Base-by-base conservation (phyloP, 2,329 filamentous ascomycete species). In the Aspergillus sp. region DNA sequence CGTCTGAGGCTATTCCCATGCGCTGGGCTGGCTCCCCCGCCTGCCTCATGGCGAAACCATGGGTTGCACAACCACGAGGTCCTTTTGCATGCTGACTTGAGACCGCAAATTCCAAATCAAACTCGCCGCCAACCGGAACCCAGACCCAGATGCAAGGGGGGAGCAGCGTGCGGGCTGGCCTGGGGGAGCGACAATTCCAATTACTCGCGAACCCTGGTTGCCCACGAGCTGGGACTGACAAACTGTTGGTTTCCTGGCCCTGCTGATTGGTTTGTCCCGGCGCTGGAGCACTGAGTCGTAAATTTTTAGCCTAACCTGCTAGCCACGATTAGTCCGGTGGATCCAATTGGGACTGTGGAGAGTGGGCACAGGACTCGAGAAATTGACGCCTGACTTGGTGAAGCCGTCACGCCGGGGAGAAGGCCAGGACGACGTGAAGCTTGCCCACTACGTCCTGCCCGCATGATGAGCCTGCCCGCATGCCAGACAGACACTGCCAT, bases 121-220 rank as follows among this genome's bases (percentile, higher is more conserved):
- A 37, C 15, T 12, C 22, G 6, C 42, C 11, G 20, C n/a, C 11
- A 37, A 37, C 34, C 13, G 15, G 12, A 37, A 15, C 34, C 11
- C 47, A n/a, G 34, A 13, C 13, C 48, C 20, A 9, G 34, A 39
- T 40, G 48, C 48, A 50, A 50, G 48, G 48, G 48, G 22, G 19
- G 20, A 20, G 8, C 33, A 34, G 37, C 15, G 46, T 33, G 46
- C 13, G 19, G 47, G 19, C 22, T 39, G 37, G 33, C 47, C 13
- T 27, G 27, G 15, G 44, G 39, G 19, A 34, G 17, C 30, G 30
- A 37, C 34, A 37, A 37, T 37, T 37, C 34, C 34, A 37, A 37
- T 37, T 37, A 56, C 51, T 48, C 19, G 24, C 24, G 47, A 50
- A 50, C 47, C 47, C 30, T 46, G 44, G 44, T 46, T 30, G 44